These are phyloP conservation scores for Pistacia atlantica DNA, from an alignment of 345 rosid genomes.

Conservation along the genomic window DNA sequence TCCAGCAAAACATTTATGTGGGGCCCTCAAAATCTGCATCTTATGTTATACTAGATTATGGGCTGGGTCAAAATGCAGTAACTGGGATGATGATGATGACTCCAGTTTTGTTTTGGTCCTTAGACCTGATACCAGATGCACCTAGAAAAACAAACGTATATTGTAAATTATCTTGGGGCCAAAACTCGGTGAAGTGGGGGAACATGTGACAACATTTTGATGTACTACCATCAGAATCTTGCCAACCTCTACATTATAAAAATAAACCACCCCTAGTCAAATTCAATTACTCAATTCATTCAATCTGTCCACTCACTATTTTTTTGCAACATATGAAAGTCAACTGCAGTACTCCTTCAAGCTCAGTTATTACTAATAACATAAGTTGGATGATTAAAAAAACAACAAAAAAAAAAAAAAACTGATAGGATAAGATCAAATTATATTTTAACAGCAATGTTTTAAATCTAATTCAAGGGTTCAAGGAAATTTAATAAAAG, in stretches of 20 bases:
- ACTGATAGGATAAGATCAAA: not conserved
- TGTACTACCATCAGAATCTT: not conserved
- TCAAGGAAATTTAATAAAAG: not conserved
- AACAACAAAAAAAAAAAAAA: not conserved
- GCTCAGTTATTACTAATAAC: too few species aligned
- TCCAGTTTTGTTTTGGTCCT: not conserved
- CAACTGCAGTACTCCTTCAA: not conserved
- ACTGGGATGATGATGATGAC: conserved; percentile 11
- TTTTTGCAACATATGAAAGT: too few species aligned
- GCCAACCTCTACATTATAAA: not conserved
- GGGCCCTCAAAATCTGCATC: conserved; percentile 12
- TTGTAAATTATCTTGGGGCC: too few species aligned
- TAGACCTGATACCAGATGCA: not conserved
- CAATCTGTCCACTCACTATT: too few species aligned
- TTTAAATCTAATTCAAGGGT: not conserved
- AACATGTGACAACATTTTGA: not conserved
- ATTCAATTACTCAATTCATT: not conserved
- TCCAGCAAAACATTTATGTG: not conserved
- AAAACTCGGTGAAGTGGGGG: not conserved
- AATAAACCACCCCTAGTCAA: not conserved
- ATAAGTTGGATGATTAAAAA: not conserved
- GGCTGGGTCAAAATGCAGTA: conserved; percentile 18
- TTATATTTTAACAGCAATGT: not conserved
- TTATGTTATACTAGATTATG: not conserved
- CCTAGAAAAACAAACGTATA: not conserved